Evolutionary conservation across 2,329 filamentous ascomycete species (phyloP).

Genomic region (Colletotrichum karsti): DNA sequence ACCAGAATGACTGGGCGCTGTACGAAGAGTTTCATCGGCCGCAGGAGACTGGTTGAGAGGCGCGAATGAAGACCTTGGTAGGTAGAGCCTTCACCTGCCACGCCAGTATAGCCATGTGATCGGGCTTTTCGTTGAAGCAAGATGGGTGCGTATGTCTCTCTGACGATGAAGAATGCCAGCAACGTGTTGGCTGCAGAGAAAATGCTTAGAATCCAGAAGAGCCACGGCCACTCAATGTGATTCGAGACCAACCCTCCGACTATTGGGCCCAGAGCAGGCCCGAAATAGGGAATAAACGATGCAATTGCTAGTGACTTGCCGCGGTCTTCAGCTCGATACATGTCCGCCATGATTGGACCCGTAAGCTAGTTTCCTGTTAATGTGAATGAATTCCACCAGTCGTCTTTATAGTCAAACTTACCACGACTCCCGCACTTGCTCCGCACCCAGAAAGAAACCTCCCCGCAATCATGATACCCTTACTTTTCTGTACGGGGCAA

Average conservation of each 20-base stretch:
- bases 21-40: slow-evolving; percentile 56
- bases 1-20: slow-evolving; percentile 56
- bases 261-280: slow-evolving; percentile 50
- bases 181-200: slow-evolving; percentile 41
- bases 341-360: slow-evolving; percentile 44
- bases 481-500: slow-evolving; percentile 57
- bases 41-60: slow-evolving; percentile 46
- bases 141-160: slow-evolving; percentile 58
- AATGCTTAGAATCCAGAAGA: slow-evolving; percentile 47
- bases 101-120: no score
- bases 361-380: slow-evolving; percentile 34
- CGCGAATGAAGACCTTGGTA: slow-evolving; percentile 20
- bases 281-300: slow-evolving; percentile 50
- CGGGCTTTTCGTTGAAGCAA: slow-evolving; percentile 52
- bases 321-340: slow-evolving; percentile 43
- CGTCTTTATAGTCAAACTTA: no score
- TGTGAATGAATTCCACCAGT: no score
- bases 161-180: slow-evolving; percentile 46
- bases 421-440: slow-evolving; percentile 38
- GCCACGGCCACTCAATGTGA: slow-evolving; percentile 49
- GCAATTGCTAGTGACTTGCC: slow-evolving; percentile 47
- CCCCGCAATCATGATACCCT: slow-evolving; percentile 63
- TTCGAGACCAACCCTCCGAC: slow-evolving; percentile 48
- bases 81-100: not conserved
- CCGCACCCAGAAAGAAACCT: slow-evolving; percentile 65